Percentiles rank a stretch among this genome's conserved stretches.
These are phyloP conservation scores for Blastocystis sp. DNA, from an alignment of 352 stramenopile genomes.

Conservation along the genomic window DNA sequence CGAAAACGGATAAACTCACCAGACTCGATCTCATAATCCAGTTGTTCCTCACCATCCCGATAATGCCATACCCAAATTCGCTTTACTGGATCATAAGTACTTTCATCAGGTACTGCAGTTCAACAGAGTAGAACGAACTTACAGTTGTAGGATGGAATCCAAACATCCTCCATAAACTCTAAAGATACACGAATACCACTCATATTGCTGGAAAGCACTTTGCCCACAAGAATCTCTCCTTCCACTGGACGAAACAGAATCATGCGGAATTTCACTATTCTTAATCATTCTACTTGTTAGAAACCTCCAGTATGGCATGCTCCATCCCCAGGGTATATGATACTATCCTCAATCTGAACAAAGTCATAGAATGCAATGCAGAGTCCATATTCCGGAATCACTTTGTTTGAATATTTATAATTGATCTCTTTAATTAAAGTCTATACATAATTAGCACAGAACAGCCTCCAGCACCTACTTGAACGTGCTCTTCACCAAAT, in stretches of 20 bases:
- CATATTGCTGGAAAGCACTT: slow-evolving; percentile 78
- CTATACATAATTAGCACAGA: slow-evolving; percentile 75
- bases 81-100: slow-evolving; percentile 33
- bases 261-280: slow-evolving; percentile 76
- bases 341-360: slow-evolving; percentile 71
- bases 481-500: slow-evolving; percentile 22
- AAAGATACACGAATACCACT: slow-evolving; percentile 73
- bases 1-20: slow-evolving; percentile 46
- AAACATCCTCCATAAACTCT: slow-evolving; percentile 58
- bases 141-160: slow-evolving; percentile 61
- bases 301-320: slow-evolving; percentile 75
- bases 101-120: slow-evolving; percentile 19
- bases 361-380: slow-evolving; percentile 81
- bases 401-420: slow-evolving; percentile 81
- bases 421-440: slow-evolving; percentile 79
- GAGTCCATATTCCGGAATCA: slow-evolving; percentile 76
- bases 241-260: slow-evolving; percentile 79
- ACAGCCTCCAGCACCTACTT: slow-evolving; percentile 66
- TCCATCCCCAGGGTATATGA: slow-evolving; percentile 75
- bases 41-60: slow-evolving; percentile 45
- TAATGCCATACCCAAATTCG: slow-evolving; percentile 58
- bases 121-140: background rate
- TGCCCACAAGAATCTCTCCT: slow-evolving; percentile 77
- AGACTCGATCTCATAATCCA: slow-evolving; percentile 37
- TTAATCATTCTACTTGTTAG: background rate